Base-by-base conservation (phyloP, 2,329 filamentous ascomycete species). In the Fusarium citri region DNA sequence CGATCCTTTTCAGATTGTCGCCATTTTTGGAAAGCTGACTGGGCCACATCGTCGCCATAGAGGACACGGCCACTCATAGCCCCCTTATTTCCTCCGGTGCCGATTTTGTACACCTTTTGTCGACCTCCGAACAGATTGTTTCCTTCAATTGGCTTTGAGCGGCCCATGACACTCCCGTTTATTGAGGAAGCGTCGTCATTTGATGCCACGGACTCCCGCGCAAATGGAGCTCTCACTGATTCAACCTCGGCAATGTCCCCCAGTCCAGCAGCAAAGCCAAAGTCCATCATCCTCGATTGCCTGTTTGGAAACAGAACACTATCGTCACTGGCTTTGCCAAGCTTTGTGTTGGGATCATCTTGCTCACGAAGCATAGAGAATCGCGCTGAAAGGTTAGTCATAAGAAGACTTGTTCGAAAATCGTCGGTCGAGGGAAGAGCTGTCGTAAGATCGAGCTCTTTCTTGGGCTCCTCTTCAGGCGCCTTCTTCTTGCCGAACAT, bases 351-450 rank as follows among this genome's bases (percentile, higher is more conserved):
- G 2, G 95, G 95, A 75, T 98, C 94, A 78, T 98, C 94, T 78
- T 98, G 95, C 80, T 98, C 95, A 75, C 94, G 87, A 31, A 98
- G 84, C 95, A 98, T 98, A 73, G 95, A 98, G 79, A 99, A 99
- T 9, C 96, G 90, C 15, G 94, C 94, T 0, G 95, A 98, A 7
- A 99, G 86, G 43, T 94, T 95, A 1, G 94, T 94, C 95, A 99
- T 97, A 67, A 99, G 85, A 62, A 99, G 83, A 84, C 96, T 98
- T 6, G 96, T 99, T 60, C 96, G 89, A 80, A 99, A 98, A 76
- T 98, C 91, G 80, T 98, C 94, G 48, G 84, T 90, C 1, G 94
- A 86, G 2, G 96, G 96, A 4, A 99, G 84, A 1, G 89, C 94
- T 15, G 84, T 84, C 5, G 89, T 79, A 15, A 98, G 83, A 75